Conservation (phyloP, 2,329 filamentous ascomycete genomes). For the Nothophaeocryptopus gaeumannii region DNA sequence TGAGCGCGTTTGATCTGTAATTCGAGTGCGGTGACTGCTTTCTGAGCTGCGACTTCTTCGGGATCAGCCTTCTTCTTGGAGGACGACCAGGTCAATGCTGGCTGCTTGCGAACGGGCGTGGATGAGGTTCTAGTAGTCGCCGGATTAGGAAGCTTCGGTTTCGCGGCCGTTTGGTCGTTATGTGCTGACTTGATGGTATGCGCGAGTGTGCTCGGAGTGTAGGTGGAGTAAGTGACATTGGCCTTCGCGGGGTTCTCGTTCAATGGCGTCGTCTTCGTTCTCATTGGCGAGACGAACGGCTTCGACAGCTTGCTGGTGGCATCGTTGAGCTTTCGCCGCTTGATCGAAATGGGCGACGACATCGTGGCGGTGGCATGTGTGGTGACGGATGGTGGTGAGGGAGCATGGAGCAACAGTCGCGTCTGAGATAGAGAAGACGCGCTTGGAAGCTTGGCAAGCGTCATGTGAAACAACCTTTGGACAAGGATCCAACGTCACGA, state of each 20-base stretch:
- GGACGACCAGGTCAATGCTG: slow-evolving; percentile 26
- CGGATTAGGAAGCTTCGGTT: neutral
- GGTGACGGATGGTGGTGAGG: too few species aligned
- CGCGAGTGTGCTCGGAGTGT: slow-evolving; percentile 31
- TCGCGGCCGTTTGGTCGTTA: neutral
- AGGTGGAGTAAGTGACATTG: slow-evolving; percentile 17
- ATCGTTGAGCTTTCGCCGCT: slow-evolving; percentile 62
- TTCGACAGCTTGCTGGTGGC: slow-evolving; percentile 60
- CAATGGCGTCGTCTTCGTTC: slow-evolving; percentile 39
- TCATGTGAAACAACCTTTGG: too few species aligned
- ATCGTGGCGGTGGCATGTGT: slow-evolving; percentile 3
- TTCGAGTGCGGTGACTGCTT: slow-evolving; percentile 27
- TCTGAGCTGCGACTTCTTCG: slow-evolving; percentile 26
- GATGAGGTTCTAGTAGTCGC: slow-evolving; percentile 11
- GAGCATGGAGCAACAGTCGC: too few species aligned
- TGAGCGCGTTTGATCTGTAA: slow-evolving; percentile 40
- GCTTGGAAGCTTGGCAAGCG: too few species aligned
- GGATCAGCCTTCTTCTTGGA: slow-evolving; percentile 23
- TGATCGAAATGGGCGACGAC: slow-evolving; percentile 36
- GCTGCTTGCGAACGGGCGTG: slow-evolving; percentile 38
- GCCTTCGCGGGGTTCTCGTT: slow-evolving; percentile 16
- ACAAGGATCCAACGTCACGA: too few species aligned
- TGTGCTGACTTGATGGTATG: slow-evolving; percentile 24
- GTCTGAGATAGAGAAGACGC: too few species aligned
- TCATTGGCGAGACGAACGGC: slow-evolving; percentile 70